phyloP scores from a whole-genome alignment of 352 stramenopile species.

The Pythium biforme region DNA sequence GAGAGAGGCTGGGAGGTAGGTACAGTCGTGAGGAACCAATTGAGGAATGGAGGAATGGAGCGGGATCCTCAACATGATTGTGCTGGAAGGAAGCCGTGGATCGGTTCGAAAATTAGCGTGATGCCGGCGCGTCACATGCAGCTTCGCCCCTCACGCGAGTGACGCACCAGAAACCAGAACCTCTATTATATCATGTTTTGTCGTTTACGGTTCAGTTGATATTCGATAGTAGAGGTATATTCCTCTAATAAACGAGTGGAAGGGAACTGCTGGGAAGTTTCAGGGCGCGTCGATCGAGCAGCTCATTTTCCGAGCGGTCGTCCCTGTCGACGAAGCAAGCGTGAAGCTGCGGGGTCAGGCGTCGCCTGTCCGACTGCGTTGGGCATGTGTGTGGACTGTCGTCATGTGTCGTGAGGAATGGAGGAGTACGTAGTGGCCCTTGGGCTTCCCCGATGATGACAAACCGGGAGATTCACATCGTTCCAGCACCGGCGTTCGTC shows the following conservation, averaged over 20 bases:
- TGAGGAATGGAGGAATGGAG: slow-evolving; percentile 7
- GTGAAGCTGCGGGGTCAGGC: no score
- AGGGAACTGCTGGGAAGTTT: neutral
- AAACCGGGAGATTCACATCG: slow-evolving; percentile 22
- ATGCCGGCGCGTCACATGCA: slow-evolving; percentile 23
- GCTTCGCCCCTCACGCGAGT: slow-evolving; percentile 4
- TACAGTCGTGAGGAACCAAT: neutral
- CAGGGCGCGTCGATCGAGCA: slow-evolving; percentile 2
- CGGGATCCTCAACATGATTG: neutral
- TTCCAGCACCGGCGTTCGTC: slow-evolving; percentile 26
- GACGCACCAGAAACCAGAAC: slow-evolving; percentile 5
- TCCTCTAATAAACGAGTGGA: neutral
- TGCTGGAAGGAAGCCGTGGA: neutral
- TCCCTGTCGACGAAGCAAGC: slow-evolving; percentile 3
- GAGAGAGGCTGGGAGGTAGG: neutral
- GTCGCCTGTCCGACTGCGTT: neutral
- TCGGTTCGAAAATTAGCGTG: slow-evolving; percentile 24
- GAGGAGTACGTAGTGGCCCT: neutral
- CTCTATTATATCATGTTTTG: slow-evolving; percentile 6
- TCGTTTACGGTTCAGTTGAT: neutral
- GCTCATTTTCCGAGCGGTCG: slow-evolving; percentile 2
- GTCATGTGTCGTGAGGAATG: neutral
- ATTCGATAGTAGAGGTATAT: slow-evolving; percentile 2
- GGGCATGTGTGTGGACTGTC: neutral
- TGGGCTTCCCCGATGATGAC: slow-evolving; percentile 25